These are phyloP conservation scores for Gossypium gossypioides DNA, from an alignment of 441 rosid genomes.

Conservation along the genomic window DNA sequence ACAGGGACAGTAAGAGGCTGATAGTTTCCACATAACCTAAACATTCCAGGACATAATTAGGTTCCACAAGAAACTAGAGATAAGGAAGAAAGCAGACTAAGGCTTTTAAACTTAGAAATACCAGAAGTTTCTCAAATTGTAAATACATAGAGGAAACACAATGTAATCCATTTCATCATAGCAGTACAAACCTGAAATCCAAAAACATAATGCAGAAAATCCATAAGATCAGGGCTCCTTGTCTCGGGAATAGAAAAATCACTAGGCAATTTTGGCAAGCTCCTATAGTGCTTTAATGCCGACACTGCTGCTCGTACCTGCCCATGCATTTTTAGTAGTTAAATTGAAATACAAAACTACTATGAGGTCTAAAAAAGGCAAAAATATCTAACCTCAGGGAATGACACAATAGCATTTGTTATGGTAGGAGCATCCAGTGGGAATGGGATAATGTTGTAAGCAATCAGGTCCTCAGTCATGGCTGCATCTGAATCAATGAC, in stretches of 20 bases:
- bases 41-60: neutral
- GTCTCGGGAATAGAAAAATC: conserved; percentile 64
- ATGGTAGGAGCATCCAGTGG: conserved; percentile 74
- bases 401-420: conserved; percentile 53
- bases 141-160: neutral
- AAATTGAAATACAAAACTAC: conserved; percentile 15
- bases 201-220: conserved; percentile 76
- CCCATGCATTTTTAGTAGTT: conserved; percentile 10
- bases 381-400: conserved; percentile 56
- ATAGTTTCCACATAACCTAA: neutral
- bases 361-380: conserved; percentile 16
- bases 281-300: conserved; percentile 56
- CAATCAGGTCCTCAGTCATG: conserved; percentile 85
- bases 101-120: neutral
- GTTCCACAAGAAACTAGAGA: neutral
- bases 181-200: conserved; percentile 81
- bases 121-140: neutral
- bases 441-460: conserved; percentile 80
- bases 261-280: conserved; percentile 62
- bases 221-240: conserved; percentile 69
- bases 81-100: neutral
- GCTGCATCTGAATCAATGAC: conserved; percentile 85
- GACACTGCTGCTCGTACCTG: conserved; percentile 83
- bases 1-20: neutral
- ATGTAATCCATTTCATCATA: conserved; percentile 8